Percentiles rank a stretch among this genome's conserved stretches.
These are phyloP conservation scores for Cryoendolithus antarcticus DNA, from an alignment of 2,329 filamentous ascomycete genomes.

Conservation along the genomic window DNA sequence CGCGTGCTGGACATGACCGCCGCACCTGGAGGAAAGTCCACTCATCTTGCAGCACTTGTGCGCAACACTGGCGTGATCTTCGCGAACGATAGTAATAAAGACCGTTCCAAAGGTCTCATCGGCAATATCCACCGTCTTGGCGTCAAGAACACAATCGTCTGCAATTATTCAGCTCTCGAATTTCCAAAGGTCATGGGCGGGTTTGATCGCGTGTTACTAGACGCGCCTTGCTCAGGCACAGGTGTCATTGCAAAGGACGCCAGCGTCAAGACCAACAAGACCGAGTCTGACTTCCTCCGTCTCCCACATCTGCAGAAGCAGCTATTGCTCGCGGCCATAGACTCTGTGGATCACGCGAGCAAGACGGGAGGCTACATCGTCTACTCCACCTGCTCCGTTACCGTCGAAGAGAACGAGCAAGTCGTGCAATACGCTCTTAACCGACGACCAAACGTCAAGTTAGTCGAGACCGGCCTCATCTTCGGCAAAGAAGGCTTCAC, in stretches of 20 bases:
- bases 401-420: conserved; percentile 83
- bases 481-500: conserved; percentile 79
- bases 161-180: conserved; percentile 85
- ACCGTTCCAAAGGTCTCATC: conserved; percentile 89
- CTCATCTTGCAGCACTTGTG: conserved; percentile 92
- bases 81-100: conserved; percentile 91
- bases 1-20: conserved; percentile 89
- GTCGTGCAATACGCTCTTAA: conserved; percentile 88
- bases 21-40: conserved; percentile 91
- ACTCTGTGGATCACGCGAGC: conserved; percentile 81
- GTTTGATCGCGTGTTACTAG: conserved; percentile 86
- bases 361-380: conserved; percentile 93
- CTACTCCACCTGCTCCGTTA: conserved; percentile 93
- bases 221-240: conserved; percentile 91
- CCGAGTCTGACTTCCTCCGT: conserved; percentile 83
- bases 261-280: conserved; percentile 97
- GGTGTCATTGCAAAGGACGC: conserved; percentile 96
- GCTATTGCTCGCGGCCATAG: conserved; percentile 80
- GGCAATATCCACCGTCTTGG: conserved; percentile 95
- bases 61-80: conserved; percentile 93
- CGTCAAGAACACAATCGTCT: conserved; percentile 90
- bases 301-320: conserved; percentile 93
- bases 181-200: conserved; percentile 92
- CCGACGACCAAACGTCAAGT: conserved; percentile 42
- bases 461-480: conserved; percentile 1